Conservation (phyloP, 345 rosid species). For the Populus euphratica region DNA sequence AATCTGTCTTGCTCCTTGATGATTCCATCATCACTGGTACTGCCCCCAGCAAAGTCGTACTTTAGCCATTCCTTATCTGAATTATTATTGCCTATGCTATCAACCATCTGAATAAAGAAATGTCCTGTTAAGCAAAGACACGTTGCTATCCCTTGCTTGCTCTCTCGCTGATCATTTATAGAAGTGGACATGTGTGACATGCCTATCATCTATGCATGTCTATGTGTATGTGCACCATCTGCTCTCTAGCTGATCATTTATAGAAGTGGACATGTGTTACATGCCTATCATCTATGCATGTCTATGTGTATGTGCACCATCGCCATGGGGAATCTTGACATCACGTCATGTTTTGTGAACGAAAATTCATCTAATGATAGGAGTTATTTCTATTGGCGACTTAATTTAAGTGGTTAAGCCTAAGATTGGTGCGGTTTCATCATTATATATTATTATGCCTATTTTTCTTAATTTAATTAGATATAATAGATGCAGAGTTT, state of each 20-base stretch:
- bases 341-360: too few species aligned
- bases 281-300: background rate
- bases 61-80: conserved; percentile 17
- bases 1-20: conserved; percentile 62
- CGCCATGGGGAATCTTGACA: background rate
- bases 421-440: too few species aligned
- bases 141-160: conserved; percentile 10
- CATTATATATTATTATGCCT: too few species aligned
- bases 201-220: background rate
- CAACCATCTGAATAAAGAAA: conserved; percentile 23
- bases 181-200: background rate
- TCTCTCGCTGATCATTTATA: background rate
- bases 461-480: too few species aligned
- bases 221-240: background rate
- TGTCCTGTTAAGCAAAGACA: conserved; percentile 32
- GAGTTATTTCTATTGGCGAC: too few species aligned
- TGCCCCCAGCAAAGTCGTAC: conserved; percentile 25
- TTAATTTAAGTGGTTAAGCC: too few species aligned
- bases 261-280: background rate
- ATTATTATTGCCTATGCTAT: conserved; percentile 16
- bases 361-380: too few species aligned
- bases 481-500: too few species aligned
- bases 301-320: background rate
- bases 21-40: conserved; percentile 34
- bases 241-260: background rate